Conservation (phyloP, 257 asterid genomes). For the Solanum okadae region DNA sequence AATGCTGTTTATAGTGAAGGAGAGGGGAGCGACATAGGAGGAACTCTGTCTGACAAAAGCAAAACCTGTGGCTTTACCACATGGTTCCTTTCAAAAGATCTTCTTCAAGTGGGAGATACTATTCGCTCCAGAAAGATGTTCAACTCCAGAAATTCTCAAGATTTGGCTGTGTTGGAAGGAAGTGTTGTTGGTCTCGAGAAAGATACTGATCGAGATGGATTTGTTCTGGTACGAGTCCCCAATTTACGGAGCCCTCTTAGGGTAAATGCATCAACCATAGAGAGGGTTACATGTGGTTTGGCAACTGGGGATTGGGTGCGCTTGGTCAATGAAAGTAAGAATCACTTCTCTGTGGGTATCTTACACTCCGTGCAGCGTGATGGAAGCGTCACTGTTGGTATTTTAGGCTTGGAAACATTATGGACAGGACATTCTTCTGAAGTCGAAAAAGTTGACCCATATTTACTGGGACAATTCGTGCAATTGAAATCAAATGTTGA, state of each 20-base stretch:
- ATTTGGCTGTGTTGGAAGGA: conserved; percentile 31
- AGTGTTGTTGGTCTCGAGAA: conserved; percentile 47
- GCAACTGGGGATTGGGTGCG: conserved; percentile 60
- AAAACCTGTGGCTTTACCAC: conserved; percentile 22
- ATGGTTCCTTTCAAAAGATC: conserved; percentile 56
- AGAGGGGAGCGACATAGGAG: conserved; percentile 32
- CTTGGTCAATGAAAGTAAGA: conserved; percentile 15
- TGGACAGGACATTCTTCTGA: conserved; percentile 49
- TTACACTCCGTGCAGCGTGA: conserved; percentile 43
- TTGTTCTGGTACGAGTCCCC: conserved; percentile 36
- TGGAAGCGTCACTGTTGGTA: conserved; percentile 31
- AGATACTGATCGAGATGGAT: conserved; percentile 40
- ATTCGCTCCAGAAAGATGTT: conserved; percentile 40
- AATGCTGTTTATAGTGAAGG: conserved; percentile 29
- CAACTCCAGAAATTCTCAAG: conserved; percentile 23
- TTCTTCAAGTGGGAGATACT: conserved; percentile 44
- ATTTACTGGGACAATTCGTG: conserved; percentile 36
- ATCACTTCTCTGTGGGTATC: conserved; percentile 45
- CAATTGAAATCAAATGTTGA: conserved; percentile 27
- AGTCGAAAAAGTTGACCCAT: conserved; percentile 28
- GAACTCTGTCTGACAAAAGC: conserved; percentile 25
- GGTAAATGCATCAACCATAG: conserved; percentile 31
- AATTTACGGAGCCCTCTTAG: conserved; percentile 28
- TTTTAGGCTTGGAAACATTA: conserved; percentile 44
- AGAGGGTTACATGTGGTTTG: conserved; percentile 47